Conservation (phyloP, 2,329 filamentous ascomycete genomes). For the Verticillium isaacii region DNA sequence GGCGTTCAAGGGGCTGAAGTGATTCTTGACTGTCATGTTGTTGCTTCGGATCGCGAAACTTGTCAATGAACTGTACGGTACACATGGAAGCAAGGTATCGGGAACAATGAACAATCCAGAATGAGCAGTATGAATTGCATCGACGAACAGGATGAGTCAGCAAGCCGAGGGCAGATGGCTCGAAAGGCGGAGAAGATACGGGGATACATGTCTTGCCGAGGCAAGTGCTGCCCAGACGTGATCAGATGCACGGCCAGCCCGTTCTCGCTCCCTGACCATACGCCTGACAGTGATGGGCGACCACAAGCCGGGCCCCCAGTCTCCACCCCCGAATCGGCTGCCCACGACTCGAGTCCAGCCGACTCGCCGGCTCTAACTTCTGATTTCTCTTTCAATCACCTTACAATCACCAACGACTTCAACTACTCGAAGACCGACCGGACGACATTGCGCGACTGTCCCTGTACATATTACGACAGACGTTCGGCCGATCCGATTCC, state of each 20-base stretch:
- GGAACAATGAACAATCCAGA: not conserved
- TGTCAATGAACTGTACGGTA: not conserved
- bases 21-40: not conserved
- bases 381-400: not conserved
- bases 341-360: not conserved
- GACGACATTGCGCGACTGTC: not conserved
- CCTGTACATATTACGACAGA: not conserved
- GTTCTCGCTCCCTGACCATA: not conserved
- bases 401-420: not conserved
- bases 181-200: not conserved
- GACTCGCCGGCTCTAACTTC: not conserved
- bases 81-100: not conserved
- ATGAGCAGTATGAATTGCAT: not conserved
- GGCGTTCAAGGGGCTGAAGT: conserved; percentile 30
- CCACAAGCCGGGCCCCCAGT: not conserved
- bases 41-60: not conserved
- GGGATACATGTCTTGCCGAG: not conserved
- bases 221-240: not conserved
- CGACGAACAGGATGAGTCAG: not conserved
- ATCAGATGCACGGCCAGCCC: not conserved
- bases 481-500: not conserved
- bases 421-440: not conserved
- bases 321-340: not conserved
- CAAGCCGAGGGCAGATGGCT: not conserved
- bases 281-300: not conserved